Evolutionary conservation across 495 filamentous ascomycete species (phyloP), one percentile per base, ranked within the genome.

Genomic region (Penicillium taxi): DNA sequence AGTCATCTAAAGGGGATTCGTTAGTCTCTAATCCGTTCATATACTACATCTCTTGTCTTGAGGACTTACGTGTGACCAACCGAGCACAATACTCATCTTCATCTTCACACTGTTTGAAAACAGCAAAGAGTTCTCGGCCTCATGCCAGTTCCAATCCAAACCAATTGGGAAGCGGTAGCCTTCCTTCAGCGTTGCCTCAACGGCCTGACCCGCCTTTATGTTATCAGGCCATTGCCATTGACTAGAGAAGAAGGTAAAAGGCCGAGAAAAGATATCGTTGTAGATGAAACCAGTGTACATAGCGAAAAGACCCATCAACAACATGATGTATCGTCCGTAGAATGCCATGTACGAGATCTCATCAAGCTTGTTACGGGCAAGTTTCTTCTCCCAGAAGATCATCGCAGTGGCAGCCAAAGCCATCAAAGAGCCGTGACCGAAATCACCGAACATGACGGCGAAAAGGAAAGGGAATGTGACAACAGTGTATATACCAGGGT

Each of bases 101-200:
- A 99, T 96, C 78, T 99, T 99, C 76, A 90, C 87, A 63, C 83
- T 90, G 80, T 99, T 96, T 45, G 75, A 77, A 67, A 96, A 99
- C 15, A 96, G 71, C 19, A 99, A 66, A 36, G 88, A 80, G 56
- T 99, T 99, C 37, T 94, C 89, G 5, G 88, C 79, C 42, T 81
- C 86, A 55, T 96, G 91, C 91, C 91, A 99, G 42, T 77, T 78
- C 89, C 87, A 96, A 56, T 99, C 91, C 41, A 98, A 65, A 43
- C 91, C 91, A 58, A 98, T 91, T 6, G 93, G 90, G 63, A 94
- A 99, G 26, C 84, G 78, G 58, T 94, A 90, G 25, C 65, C 66
- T 33, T 71, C 69, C 33, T 79, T 80, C 29, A 91, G 66, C 16
- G 64, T 56, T 24, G 82, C 86, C 12, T 70, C 61, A 14, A 91